Evolutionary conservation across 1,284 basidiomycete species (phyloP).

Genomic region (Polyporus tsugae): DNA sequence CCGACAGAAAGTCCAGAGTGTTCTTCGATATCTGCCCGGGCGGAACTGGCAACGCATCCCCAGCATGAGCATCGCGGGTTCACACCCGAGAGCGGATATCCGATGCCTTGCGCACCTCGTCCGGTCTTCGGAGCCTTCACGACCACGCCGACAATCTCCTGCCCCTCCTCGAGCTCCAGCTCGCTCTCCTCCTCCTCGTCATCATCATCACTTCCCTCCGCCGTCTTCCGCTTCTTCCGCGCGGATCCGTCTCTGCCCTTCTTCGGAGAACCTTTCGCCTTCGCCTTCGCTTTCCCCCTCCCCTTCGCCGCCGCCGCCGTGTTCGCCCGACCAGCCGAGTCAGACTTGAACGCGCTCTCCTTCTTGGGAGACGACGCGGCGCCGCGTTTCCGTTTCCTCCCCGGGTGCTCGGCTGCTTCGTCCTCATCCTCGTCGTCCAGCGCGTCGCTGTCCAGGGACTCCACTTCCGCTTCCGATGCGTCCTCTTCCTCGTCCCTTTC

Average conservation of each 20-base stretch:
- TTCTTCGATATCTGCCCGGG: slow-evolving; percentile 88
- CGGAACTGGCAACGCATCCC: slow-evolving; percentile 61
- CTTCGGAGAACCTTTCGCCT: slow-evolving; percentile 28
- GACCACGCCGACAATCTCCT: slow-evolving; percentile 73
- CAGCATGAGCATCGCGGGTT: slow-evolving; percentile 6
- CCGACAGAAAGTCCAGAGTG: slow-evolving; percentile 78
- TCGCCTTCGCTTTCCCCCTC: not conserved
- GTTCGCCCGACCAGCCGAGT: not conserved
- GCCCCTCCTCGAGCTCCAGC: slow-evolving; percentile 66
- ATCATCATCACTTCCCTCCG: slow-evolving; percentile 40
- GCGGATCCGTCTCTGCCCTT: slow-evolving; percentile 32
- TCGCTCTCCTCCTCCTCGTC: slow-evolving; percentile 50
- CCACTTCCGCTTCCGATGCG: slow-evolving; percentile 9
- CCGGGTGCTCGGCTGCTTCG: slow-evolving; percentile 32
- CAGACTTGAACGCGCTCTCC: not conserved
- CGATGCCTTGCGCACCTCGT: slow-evolving; percentile 55
- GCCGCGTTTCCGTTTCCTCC: slow-evolving; percentile 49
- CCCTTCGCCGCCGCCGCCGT: not conserved
- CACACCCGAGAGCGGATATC: not conserved
- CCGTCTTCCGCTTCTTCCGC: slow-evolving; percentile 43
- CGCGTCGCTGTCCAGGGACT: slow-evolving; percentile 37
- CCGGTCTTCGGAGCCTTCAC: slow-evolving; percentile 84
- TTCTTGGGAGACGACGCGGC: slow-evolving; percentile 16
- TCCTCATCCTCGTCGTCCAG: slow-evolving; percentile 36
- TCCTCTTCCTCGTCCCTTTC: not conserved